Evolutionary conservation across 441 rosid species (phyloP), one percentile per base, ranked within the genome.

Genomic region (Croton setiger): DNA sequence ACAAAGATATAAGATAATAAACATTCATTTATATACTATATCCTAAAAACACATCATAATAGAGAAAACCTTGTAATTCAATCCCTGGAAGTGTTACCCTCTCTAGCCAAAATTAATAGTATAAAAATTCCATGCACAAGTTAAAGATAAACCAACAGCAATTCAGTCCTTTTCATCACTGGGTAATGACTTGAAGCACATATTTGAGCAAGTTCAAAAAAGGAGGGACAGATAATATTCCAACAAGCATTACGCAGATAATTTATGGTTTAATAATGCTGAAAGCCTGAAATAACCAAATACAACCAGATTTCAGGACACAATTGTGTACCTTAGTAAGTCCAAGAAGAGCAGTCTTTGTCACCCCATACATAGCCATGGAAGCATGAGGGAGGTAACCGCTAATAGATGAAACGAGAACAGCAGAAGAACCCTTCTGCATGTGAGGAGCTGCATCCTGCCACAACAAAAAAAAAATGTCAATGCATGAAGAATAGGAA

Each of bases 331-430:
- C 99, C 93, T 95, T 94, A 54, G 91, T 87, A 41, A 94, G 84
- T 49, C 97, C 99, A 18, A 95, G 85, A 76, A 92, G 90, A 56
- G 99, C 95, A 0, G 99, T 92, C 81, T 95, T 95, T 11, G 98
- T 90, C 58, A 95, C 97, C 13, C 97, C 98, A 74, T 95, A 95
- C 96, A 95, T 90, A 72, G 84, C 86, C 90, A 86, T 77, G 44
- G 92, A 64, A 61, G 82, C 31, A 57, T 69, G 86, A 7, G 97
- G 98, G 27, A 65, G 74, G 75, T 80, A 95, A 48, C 82, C 99
- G 69, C 85, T 75, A 68, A 88, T 82, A 1, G 99, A 92, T 49
- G 99, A 85, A 71, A 90, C 79, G 45, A 92, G 79, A 76, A 95
- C 72, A 67, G 92, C 82, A 0, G 97, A 88, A 69, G 98, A 95